Percentiles rank a stretch among this genome's conserved stretches.
phyloP scores from a whole-genome alignment of 2,329 filamentous ascomycete genomes.

The Aspergillus sp. region DNA sequence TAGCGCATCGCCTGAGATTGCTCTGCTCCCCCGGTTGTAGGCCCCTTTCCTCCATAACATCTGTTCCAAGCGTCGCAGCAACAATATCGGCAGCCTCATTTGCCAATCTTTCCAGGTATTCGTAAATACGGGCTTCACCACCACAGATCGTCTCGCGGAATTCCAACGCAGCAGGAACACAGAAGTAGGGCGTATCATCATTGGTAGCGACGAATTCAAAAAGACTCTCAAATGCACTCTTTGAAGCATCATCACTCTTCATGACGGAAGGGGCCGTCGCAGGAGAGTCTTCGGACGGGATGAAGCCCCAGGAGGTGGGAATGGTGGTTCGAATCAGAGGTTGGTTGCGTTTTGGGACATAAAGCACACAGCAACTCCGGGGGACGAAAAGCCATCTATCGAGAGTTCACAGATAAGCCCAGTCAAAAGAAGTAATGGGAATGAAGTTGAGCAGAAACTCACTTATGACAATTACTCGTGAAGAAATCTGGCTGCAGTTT shows the following conservation, averaged over 20 bases:
- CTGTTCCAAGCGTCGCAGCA: slow-evolving; percentile 66
- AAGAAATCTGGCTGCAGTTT: slow-evolving; percentile 80
- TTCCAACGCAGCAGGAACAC: slow-evolving; percentile 68
- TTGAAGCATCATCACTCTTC: slow-evolving; percentile 50
- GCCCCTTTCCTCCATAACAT: slow-evolving; percentile 61
- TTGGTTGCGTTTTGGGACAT: slow-evolving; percentile 77
- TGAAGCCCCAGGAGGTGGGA: slow-evolving; percentile 79
- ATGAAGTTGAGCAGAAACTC: slow-evolving; percentile 8
- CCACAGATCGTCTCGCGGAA: slow-evolving; percentile 71
- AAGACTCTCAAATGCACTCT: slow-evolving; percentile 59
- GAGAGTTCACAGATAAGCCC: slow-evolving; percentile 9
- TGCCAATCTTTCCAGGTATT: slow-evolving; percentile 65
- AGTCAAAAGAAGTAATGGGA: no score
- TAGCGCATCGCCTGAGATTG: slow-evolving; percentile 51
- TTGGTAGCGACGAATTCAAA: slow-evolving; percentile 79
- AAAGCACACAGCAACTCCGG: slow-evolving; percentile 76
- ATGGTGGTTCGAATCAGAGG: slow-evolving; percentile 70
- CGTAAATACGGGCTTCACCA: slow-evolving; percentile 69
- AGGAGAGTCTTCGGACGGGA: slow-evolving; percentile 22
- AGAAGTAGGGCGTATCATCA: slow-evolving; percentile 72
- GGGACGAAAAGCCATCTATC: slow-evolving; percentile 76
- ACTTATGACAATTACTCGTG: slow-evolving; percentile 81
- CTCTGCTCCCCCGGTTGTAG: slow-evolving; percentile 51
- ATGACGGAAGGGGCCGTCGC: slow-evolving; percentile 38
- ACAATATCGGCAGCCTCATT: slow-evolving; percentile 62